Evolutionary conservation across 148 eudicot genomes (phyloP).

Genomic region (Amaranthus palmeri): DNA sequence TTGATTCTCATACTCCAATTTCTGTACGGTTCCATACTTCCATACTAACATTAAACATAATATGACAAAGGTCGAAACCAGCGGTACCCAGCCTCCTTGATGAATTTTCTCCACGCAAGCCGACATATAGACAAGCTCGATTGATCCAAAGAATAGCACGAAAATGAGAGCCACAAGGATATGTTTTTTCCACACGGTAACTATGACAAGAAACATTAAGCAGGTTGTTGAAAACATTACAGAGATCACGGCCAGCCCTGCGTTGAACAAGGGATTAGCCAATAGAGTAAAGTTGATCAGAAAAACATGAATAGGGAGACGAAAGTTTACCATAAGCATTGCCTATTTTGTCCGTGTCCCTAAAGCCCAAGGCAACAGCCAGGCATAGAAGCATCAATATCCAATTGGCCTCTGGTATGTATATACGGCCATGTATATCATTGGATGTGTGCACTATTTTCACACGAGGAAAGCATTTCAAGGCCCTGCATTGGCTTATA

Average conservation of each 20-base stretch:
- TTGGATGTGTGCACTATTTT: constrained; percentile 39
- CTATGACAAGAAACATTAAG: constrained; percentile 45
- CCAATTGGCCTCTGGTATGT: constrained; percentile 53
- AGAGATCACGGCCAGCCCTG: constrained; percentile 46
- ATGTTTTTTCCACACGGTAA: constrained; percentile 34
- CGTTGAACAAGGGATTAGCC: background rate
- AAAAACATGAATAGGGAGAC: background rate
- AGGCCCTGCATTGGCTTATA: constrained; percentile 46
- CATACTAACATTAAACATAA: constrained; percentile 35
- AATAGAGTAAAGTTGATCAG: background rate
- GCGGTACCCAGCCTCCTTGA: constrained; percentile 52
- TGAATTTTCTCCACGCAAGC: constrained; percentile 32
- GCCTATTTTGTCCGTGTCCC: constrained; percentile 46
- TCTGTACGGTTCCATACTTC: constrained; percentile 40
- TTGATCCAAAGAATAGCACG: constrained; percentile 34
- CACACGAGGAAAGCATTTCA: constrained; percentile 47
- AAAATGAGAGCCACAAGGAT: constrained; percentile 26
- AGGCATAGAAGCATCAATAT: constrained; percentile 39
- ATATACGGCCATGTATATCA: constrained; percentile 39
- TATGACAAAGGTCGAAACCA: constrained; percentile 30
- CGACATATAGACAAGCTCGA: constrained; percentile 37
- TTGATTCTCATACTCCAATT: constrained; percentile 32
- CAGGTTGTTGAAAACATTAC: constrained; percentile 52
- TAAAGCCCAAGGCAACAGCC: constrained; percentile 39
- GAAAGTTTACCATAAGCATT: constrained; percentile 40